Evolutionary conservation across 768 basidiomycete species (phyloP), one percentile per base, ranked within the genome.

Genomic region (Agrocybe pediades): DNA sequence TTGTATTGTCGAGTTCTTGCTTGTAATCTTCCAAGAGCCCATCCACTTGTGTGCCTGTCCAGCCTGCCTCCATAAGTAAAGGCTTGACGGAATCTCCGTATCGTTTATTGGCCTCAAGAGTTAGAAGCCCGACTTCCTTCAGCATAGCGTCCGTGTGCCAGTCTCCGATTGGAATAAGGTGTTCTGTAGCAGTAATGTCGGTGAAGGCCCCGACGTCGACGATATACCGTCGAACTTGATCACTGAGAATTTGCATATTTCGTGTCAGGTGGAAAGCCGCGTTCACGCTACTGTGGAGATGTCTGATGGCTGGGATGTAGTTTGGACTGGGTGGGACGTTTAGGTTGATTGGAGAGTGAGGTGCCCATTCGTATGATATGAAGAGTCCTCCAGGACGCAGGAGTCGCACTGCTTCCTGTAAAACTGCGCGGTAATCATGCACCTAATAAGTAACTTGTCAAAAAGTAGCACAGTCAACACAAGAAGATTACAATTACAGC

Each of bases 311-410:
- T 6, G 80, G 81, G 30, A 83, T 70, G 36, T 76, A 70, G 39
- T 68, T 40, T 53, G 71, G 56, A 53, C 63, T 19, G 41, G 64
- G 55, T 36, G 70, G 72, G 62, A 82, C 73, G 4, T 64, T 51
- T 0, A 81, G 74, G 29, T 63, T 70, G 21, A 75, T 72, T 29
- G 70, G 46, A 11, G 58, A 51, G 19, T 43, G 40, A n/a, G 54
- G 50, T 11, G 51, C 73, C 76, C 85, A 83, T 68, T 91, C 89
- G 39, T 77, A 77, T 1, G 84, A 84, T 7, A 87, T 56, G 64
- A 90, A 86, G 13, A 92, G 68, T 1, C 90, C 90, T n/a, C 85
- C 85, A 4, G 82, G 81, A 41, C 83, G 81, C 11, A 93, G 72
- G 41, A 91, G 73, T 33, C 91, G 83, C 6, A 74, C 75, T 15